Percentiles rank a stretch among this genome's conserved stretches.
phyloP scores from a whole-genome alignment of 179 eudicot species.

The Dionaea muscipula region DNA sequence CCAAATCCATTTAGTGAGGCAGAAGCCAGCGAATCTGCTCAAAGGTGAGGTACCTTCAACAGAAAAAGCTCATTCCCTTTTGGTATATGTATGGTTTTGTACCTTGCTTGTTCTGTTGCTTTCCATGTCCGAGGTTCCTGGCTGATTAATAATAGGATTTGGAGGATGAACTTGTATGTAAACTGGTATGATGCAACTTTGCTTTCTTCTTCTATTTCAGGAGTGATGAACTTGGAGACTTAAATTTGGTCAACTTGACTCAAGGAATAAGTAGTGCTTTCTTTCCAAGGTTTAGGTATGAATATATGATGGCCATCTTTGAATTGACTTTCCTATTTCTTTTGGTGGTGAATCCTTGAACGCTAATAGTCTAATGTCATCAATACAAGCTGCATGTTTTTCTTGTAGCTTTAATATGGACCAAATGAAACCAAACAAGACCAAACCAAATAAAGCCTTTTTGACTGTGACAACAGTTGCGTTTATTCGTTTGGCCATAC shows the following conservation, averaged over 20 bases:
- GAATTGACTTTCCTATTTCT: background rate
- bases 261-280: slow-evolving; percentile 65
- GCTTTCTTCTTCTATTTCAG: slow-evolving; percentile 19
- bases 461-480: too few species aligned
- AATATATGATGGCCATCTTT: slow-evolving; percentile 35
- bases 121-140: background rate
- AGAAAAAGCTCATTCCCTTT: slow-evolving; percentile 5
- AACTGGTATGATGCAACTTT: background rate
- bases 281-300: slow-evolving; percentile 78
- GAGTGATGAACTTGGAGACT: slow-evolving; percentile 23
- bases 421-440: too few species aligned
- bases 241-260: slow-evolving; percentile 34
- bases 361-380: too few species aligned
- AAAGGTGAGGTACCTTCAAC: slow-evolving; percentile 23
- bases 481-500: too few species aligned
- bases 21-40: slow-evolving; percentile 15
- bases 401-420: too few species aligned
- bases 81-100: background rate
- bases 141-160: background rate
- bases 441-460: too few species aligned
- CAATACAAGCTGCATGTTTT: too few species aligned
- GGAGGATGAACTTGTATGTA: background rate
- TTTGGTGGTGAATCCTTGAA: too few species aligned
- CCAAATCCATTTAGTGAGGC: slow-evolving; percentile 32
- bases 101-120: background rate